Conservation (phyloP, 176 grass and related monocot species). For the bread wheat (Triticum aestivum) region DNA sequence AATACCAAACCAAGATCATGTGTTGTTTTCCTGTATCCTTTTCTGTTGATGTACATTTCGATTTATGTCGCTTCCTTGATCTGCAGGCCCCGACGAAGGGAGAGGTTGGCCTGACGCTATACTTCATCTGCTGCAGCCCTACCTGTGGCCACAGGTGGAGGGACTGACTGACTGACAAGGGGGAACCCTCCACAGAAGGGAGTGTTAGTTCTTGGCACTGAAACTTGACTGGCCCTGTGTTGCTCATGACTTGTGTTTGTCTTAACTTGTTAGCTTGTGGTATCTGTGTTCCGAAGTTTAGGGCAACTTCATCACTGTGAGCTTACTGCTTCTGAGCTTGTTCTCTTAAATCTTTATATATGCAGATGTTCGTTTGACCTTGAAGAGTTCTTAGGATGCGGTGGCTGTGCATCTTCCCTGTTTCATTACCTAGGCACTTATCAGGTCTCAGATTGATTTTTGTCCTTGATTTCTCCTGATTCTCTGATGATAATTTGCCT, state of each 20-base stretch:
- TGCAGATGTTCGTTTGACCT: neutral
- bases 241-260: neutral
- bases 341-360: neutral
- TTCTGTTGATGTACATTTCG: neutral
- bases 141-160: constrained; percentile 94
- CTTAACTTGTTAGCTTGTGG: constrained; percentile 10
- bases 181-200: neutral
- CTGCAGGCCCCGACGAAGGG: constrained; percentile 56
- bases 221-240: neutral
- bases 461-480: neutral
- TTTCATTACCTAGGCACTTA: neutral
- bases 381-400: too few species aligned
- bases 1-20: neutral
- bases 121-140: constrained; percentile 94
- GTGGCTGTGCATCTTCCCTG: neutral
- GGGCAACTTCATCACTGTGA: neutral
- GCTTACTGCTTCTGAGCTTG: neutral
- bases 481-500: neutral
- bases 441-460: neutral
- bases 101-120: constrained; percentile 71
- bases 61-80: neutral
- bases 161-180: constrained; percentile 46
- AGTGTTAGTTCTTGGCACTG: neutral
- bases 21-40: neutral
- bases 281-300: neutral